Evolutionary conservation across 2,329 filamentous ascomycete species (phyloP).

Genomic region (Paecilomyces sp.): DNA sequence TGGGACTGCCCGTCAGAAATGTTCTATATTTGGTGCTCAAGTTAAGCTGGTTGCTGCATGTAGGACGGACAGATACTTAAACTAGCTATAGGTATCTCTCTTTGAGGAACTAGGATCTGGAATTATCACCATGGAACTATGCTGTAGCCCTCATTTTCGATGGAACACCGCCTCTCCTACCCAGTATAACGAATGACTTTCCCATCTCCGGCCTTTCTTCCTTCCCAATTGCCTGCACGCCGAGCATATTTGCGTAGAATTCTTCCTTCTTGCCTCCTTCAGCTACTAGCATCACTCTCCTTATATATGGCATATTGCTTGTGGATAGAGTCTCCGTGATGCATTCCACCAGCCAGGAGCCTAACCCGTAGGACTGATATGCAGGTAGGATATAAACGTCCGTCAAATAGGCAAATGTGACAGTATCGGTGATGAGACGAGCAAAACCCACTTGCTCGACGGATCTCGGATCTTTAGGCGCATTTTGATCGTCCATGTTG

Average conservation of each 20-base stretch:
- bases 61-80: too few relatives aligned
- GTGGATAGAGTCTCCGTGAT: constrained; percentile 47
- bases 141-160: not conserved
- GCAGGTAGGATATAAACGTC: constrained; percentile 59
- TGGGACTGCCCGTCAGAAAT: too few relatives aligned
- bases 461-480: constrained; percentile 1
- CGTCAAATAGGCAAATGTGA: constrained; percentile 62
- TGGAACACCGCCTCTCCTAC: not conserved
- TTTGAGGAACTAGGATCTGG: not conserved
- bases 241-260: not conserved
- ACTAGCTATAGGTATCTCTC: not conserved
- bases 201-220: not conserved
- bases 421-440: constrained; percentile 62
- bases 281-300: constrained; percentile 47
- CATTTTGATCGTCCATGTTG: not conserved
- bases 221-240: not conserved
- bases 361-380: constrained; percentile 57
- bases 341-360: constrained; percentile 57
- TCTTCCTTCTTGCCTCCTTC: not conserved
- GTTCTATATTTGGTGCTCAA: too few relatives aligned
- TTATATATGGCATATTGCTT: constrained; percentile 51
- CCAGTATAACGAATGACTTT: not conserved
- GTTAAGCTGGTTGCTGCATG: too few relatives aligned
- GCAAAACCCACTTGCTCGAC: constrained; percentile 49
- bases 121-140: not conserved